These are phyloP conservation scores for Tolypocladium sp. DNA, from an alignment of 2,329 filamentous ascomycete species.

Conservation along the genomic window DNA sequence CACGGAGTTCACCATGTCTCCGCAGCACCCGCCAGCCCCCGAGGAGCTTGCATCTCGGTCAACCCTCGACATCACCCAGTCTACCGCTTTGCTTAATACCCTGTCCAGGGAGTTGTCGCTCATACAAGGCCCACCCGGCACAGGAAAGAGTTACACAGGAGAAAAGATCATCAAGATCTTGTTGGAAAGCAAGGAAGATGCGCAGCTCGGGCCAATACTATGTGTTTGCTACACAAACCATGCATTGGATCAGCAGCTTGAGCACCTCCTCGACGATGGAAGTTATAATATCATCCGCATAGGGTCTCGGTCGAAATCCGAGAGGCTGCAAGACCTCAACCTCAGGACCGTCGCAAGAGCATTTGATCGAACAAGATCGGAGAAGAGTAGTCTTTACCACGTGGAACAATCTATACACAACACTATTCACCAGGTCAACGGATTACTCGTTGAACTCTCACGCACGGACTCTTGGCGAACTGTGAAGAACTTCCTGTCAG, in stretches of 20 bases:
- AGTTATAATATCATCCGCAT: slow-evolving; percentile 49
- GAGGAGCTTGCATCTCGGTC: slow-evolving; percentile 22
- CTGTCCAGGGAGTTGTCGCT: slow-evolving; percentile 45
- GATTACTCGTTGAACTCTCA: background rate
- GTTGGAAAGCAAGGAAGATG: slow-evolving; percentile 29
- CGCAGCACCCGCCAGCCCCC: slow-evolving; percentile 7
- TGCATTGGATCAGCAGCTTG: slow-evolving; percentile 47
- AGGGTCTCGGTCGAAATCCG: slow-evolving; percentile 48
- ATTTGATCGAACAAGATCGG: slow-evolving; percentile 25
- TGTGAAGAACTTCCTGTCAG: background rate
- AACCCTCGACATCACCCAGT: slow-evolving; percentile 43
- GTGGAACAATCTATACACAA: background rate
- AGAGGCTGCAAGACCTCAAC: slow-evolving; percentile 38
- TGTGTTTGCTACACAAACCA: slow-evolving; percentile 44
- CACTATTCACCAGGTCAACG: background rate
- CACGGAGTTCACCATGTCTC: slow-evolving; percentile 11
- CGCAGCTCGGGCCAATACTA: slow-evolving; percentile 38
- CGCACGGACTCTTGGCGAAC: background rate
- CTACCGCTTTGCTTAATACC: slow-evolving; percentile 40
- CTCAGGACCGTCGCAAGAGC: slow-evolving; percentile 28
- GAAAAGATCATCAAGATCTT: slow-evolving; percentile 48
- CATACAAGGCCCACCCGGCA: slow-evolving; percentile 64
- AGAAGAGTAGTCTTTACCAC: slow-evolving; percentile 21
- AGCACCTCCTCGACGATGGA: slow-evolving; percentile 43
- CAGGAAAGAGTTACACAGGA: slow-evolving; percentile 57